Evolutionary conservation across 2,329 filamentous ascomycete species (phyloP).

Genomic region (Verticillium alfalfae): DNA sequence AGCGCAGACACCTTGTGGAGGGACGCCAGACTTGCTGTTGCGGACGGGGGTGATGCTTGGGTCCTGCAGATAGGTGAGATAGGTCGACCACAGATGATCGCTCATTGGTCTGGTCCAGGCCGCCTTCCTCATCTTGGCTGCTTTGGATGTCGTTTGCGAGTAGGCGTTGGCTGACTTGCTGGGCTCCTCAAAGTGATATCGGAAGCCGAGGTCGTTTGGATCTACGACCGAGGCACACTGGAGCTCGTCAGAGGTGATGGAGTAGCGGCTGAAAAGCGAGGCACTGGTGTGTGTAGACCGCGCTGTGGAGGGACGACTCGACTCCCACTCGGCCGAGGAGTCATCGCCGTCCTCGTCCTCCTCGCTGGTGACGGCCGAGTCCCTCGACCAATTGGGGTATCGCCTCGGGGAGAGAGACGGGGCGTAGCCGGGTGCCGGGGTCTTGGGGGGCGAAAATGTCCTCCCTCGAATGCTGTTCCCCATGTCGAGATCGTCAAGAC

Average conservation of each 20-base stretch:
- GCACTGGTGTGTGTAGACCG: conserved; percentile 54
- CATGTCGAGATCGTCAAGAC: conserved; percentile 23
- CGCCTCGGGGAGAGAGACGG: conserved; percentile 37
- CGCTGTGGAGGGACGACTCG: conserved; percentile 54
- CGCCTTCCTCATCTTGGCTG: conserved; percentile 38
- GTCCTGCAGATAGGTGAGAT: conserved; percentile 59
- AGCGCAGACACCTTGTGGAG: conserved; percentile 58
- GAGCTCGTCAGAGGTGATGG: conserved; percentile 50
- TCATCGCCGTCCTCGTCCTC: conserved; percentile 29
- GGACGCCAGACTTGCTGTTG: conserved; percentile 57
- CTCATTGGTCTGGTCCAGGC: conserved; percentile 62
- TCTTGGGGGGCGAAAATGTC: conserved; percentile 52
- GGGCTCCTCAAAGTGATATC: background rate
- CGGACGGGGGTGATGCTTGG: conserved; percentile 63
- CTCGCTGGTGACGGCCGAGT: conserved; percentile 49
- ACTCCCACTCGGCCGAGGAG: conserved; percentile 54
- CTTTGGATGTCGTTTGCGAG: conserved; percentile 1
- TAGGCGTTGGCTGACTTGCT: background rate
- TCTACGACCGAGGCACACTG: conserved; percentile 32
- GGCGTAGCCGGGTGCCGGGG: conserved; percentile 44
- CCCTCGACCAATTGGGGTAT: conserved; percentile 55
- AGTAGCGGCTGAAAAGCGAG: conserved; percentile 52
- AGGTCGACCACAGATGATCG: conserved; percentile 61
- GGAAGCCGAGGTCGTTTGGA: background rate
- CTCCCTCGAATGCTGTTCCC: conserved; percentile 29